A percentile compares a stretch with the other conserved stretches of the same genome.
Conservation (phyloP, 2,329 filamentous ascomycete species). For the Gremmenia infestans region DNA sequence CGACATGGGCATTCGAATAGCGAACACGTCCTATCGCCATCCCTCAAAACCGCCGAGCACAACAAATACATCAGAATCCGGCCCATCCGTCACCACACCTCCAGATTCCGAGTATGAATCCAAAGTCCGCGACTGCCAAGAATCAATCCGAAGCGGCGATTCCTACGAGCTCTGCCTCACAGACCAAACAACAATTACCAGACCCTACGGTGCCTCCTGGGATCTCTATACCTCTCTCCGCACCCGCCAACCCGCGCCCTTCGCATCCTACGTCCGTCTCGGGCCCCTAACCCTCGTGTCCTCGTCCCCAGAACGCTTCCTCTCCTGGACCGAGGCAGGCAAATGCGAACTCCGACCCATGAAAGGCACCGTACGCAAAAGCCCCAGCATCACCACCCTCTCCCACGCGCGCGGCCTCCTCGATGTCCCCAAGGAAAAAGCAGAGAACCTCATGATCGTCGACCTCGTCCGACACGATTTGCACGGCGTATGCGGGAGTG, state of each 20-base stretch:
- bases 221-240: conserved; percentile 29
- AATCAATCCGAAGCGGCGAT: conserved; percentile 34
- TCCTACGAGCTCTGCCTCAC: conserved; percentile 40
- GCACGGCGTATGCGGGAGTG: conserved; percentile 74
- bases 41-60: no score
- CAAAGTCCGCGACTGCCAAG: conserved; percentile 33
- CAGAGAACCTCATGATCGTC: conserved; percentile 97
- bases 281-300: conserved; percentile 67
- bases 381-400: conserved; percentile 57
- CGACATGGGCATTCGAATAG: neutral
- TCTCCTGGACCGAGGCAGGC: conserved; percentile 59
- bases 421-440: conserved; percentile 79
- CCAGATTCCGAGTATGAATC: conserved; percentile 27
- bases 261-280: conserved; percentile 76
- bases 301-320: conserved; percentile 85
- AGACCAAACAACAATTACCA: conserved; percentile 27
- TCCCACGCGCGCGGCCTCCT: conserved; percentile 68
- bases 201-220: conserved; percentile 22
- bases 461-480: conserved; percentile 94
- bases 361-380: conserved; percentile 92
- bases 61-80: neutral
- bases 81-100: conserved; percentile 21
- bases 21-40: neutral
- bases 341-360: conserved; percentile 81
- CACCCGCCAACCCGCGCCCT: conserved; percentile 30